phyloP scores from a whole-genome alignment of 2,329 filamentous ascomycete species.

The Botrytis byssoidea region DNA sequence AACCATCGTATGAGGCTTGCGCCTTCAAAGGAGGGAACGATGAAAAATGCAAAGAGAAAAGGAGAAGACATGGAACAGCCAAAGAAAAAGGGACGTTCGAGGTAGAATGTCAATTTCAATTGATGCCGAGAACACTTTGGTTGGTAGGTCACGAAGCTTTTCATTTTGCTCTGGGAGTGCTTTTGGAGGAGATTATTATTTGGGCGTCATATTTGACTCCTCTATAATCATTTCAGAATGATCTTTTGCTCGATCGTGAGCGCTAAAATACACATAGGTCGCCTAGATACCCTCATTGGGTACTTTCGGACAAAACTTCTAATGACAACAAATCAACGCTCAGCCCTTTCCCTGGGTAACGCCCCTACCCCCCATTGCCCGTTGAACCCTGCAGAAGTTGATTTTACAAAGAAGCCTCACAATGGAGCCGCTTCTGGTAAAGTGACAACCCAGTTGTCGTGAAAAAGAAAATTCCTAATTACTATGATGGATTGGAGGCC shows the following conservation, averaged over 20 bases:
- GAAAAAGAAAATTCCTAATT: conserved; percentile 29
- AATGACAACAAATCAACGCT: conserved; percentile 32
- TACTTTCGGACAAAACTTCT: conserved; percentile 27
- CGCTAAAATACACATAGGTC: conserved; percentile 38
- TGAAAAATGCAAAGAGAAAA: conserved; percentile 28
- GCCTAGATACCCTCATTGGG: conserved; percentile 23
- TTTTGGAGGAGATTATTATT: conserved; percentile 17
- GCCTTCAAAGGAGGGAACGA: neutral
- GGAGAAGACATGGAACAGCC: conserved; percentile 23
- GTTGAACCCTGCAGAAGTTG: conserved; percentile 30
- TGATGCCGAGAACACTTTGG: conserved; percentile 2
- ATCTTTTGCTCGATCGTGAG: conserved; percentile 25
- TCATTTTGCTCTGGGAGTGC: conserved; percentile 16
- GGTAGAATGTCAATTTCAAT: conserved; percentile 15
- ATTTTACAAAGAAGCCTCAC: conserved; percentile 31
- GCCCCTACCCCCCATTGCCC: conserved; percentile 31
- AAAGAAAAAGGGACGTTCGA: conserved; percentile 31
- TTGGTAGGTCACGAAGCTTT: conserved; percentile 25
- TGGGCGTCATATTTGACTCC: conserved; percentile 9
- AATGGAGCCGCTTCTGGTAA: conserved; percentile 17
- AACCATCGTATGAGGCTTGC: conserved; percentile 39
- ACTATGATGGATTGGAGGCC: conserved; percentile 25
- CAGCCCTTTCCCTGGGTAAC: conserved; percentile 36
- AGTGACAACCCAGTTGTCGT: conserved; percentile 21
- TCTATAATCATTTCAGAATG: conserved; percentile 27